Conservation (phyloP, 2,329 filamentous ascomycete genomes). For the Alternaria solani region DNA sequence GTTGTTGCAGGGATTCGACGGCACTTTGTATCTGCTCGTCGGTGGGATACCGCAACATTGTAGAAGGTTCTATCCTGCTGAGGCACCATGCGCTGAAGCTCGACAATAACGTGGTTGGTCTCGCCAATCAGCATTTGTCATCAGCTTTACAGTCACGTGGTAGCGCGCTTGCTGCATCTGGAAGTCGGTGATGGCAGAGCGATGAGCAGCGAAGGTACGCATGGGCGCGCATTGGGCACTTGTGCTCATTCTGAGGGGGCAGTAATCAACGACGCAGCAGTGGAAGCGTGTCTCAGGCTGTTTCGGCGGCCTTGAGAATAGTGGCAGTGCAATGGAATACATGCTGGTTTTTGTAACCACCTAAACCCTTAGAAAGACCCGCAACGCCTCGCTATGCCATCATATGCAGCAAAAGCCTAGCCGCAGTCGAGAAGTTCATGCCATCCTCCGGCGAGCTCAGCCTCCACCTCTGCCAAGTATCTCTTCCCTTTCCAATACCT, state of each 20-base stretch:
- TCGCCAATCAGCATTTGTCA: conserved; percentile 33
- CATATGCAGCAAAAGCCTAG: neutral
- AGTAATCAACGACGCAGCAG: neutral
- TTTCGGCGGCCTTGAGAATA: neutral
- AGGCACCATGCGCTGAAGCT: neutral
- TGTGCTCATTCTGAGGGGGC: neutral
- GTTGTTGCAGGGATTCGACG: neutral
- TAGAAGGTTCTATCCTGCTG: conserved; percentile 30
- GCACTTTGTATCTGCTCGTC: neutral
- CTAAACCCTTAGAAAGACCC: neutral
- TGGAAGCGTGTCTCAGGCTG: neutral
- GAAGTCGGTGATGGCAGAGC: conserved; percentile 8
- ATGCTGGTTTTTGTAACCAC: neutral
- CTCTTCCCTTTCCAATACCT: conserved; percentile 90
- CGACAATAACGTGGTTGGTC: neutral
- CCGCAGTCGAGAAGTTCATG: neutral
- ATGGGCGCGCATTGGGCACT: neutral
- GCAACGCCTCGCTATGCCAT: conserved; percentile 29
- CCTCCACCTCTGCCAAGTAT: conserved; percentile 71
- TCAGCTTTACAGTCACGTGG: conserved; percentile 19
- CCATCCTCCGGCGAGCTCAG: conserved; percentile 13
- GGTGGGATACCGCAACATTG: conserved; percentile 20
- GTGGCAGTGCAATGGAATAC: neutral
- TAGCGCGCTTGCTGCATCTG: conserved; percentile 10
- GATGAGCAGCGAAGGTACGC: neutral